Percentiles rank a stretch among this genome's conserved stretches.
Conservation (phyloP, 805 yeast species). For the Metschnikowia aberdeeniae region DNA sequence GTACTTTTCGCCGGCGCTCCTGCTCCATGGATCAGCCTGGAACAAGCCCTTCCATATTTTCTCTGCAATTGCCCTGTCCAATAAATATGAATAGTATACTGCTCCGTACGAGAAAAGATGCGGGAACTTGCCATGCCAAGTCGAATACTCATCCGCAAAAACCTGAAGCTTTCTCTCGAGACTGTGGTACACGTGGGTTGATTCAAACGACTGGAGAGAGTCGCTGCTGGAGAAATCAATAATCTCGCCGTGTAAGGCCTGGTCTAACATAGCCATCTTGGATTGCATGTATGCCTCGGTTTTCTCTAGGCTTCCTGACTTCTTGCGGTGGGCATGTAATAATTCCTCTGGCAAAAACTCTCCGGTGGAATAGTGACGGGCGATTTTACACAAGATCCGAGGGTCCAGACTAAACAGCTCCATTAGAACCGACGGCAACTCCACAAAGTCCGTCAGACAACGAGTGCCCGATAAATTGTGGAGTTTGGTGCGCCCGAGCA, state of each 20-base stretch:
- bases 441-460: slow-evolving; percentile 95
- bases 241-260: slow-evolving; percentile 55
- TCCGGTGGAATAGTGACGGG: slow-evolving; percentile 66
- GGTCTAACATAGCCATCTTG: slow-evolving; percentile 87
- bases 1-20: slow-evolving; percentile 73
- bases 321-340: slow-evolving; percentile 48
- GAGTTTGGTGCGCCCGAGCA: slow-evolving; percentile 85
- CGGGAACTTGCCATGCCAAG: slow-evolving; percentile 94
- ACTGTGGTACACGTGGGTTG: slow-evolving; percentile 60
- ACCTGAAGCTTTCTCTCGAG: slow-evolving; percentile 57
- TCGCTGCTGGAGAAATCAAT: slow-evolving; percentile 26
- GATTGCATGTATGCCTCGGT: slow-evolving; percentile 84
- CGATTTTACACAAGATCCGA: slow-evolving; percentile 68
- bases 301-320: slow-evolving; percentile 50
- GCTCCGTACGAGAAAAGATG: slow-evolving; percentile 93
- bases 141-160: slow-evolving; percentile 64
- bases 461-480: slow-evolving; percentile 95
- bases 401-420: slow-evolving; percentile 86
- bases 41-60: slow-evolving; percentile 78
- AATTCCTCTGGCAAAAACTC: slow-evolving; percentile 51
- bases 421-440: slow-evolving; percentile 93
- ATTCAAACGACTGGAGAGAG: slow-evolving; percentile 30
- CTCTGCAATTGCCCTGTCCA: slow-evolving; percentile 90
- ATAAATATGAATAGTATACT: slow-evolving; percentile 83
- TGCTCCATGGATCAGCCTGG: slow-evolving; percentile 61